A percentile compares a stretch with the other conserved stretches of the same genome.
Conservation (phyloP, 2,329 filamentous ascomycete species). For the Colletotrichum viniferum region DNA sequence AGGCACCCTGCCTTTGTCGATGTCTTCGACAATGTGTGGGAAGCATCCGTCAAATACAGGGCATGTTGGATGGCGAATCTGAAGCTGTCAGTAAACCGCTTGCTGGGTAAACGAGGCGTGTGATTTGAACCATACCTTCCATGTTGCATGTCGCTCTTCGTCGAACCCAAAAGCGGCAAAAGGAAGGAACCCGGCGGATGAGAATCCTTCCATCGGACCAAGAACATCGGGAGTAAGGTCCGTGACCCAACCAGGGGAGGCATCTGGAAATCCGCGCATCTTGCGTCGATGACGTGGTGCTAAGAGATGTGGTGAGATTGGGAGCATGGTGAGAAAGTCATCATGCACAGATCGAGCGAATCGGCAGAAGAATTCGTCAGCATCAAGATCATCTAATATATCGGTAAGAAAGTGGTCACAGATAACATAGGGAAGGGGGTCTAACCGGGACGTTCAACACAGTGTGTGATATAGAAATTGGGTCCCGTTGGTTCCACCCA, state of each 20-base stretch:
- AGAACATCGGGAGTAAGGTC: neutral
- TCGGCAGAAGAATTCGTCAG: neutral
- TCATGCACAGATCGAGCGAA: neutral
- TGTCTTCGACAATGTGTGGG: no score
- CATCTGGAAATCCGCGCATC: neutral
- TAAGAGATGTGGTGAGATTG: neutral
- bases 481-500: fast-evolving
- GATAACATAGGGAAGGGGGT: no score
- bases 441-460: neutral
- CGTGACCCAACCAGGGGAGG: neutral
- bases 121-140: neutral
- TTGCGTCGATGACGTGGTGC: neutral
- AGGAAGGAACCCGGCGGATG: fast-evolving
- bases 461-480: neutral
- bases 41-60: neutral
- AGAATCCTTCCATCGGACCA: neutral
- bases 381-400: neutral
- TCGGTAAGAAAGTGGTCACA: no score
- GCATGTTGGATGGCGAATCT: neutral
- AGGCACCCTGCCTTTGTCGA: no score
- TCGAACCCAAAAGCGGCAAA: neutral
- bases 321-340: neutral
- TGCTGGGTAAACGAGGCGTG: no score
- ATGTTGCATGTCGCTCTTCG: neutral
- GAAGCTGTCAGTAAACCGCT: neutral